phyloP scores from a whole-genome alignment of 225 moss, liverwort and hornwort genomes.

The Marchantia paleacea region DNA sequence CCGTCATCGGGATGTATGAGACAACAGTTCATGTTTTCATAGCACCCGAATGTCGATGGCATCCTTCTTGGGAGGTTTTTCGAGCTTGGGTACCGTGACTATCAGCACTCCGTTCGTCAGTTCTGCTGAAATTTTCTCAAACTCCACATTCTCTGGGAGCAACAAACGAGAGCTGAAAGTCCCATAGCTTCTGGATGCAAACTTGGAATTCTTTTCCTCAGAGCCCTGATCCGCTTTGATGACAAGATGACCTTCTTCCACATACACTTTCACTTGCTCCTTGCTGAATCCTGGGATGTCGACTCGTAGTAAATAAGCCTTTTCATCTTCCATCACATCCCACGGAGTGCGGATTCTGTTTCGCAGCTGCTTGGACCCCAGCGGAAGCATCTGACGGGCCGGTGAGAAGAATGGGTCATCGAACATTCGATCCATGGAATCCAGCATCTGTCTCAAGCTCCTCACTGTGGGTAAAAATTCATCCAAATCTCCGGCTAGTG shows the following conservation, averaged over 20 bases:
- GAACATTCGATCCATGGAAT: slow-evolving; percentile 20
- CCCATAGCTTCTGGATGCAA: background rate
- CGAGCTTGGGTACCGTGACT: slow-evolving; percentile 13
- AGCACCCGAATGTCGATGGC: slow-evolving; percentile 11
- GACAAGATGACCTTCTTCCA: slow-evolving; percentile 22
- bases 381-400: background rate
- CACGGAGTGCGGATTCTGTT: slow-evolving; percentile 15
- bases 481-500: background rate
- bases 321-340: slow-evolving; percentile 23
- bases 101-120: slow-evolving; percentile 26
- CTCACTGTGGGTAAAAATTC: slow-evolving; percentile 1
- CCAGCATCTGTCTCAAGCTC: slow-evolving; percentile 25
- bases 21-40: background rate
- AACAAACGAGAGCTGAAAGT: slow-evolving; percentile 1
- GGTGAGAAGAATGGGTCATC: slow-evolving; percentile 2
- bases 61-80: background rate
- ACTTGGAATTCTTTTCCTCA: slow-evolving; percentile 9
- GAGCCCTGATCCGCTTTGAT: slow-evolving; percentile 9
- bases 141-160: slow-evolving; percentile 27
- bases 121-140: slow-evolving; percentile 14
- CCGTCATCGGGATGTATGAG: no score
- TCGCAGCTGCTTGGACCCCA: background rate
- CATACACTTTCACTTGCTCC: slow-evolving; percentile 22
- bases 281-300: slow-evolving; percentile 27
- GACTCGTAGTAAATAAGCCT: slow-evolving; percentile 9